Evolutionary conservation across 192 early-diverging fungal species (phyloP).

Genomic region (Geranomyces variabilis): DNA sequence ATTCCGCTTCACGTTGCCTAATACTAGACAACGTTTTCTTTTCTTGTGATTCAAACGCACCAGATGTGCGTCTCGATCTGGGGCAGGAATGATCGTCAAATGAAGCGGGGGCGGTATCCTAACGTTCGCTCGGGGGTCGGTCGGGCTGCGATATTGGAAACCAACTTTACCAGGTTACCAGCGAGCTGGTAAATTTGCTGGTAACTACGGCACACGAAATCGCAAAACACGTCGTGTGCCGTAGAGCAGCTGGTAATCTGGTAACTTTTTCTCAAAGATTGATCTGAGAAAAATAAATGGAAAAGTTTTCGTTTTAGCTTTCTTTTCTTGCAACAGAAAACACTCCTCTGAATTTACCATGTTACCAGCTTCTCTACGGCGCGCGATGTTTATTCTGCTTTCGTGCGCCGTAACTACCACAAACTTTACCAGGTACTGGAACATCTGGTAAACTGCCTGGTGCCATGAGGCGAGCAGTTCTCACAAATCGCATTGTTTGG

Average conservation of each 20-base stretch:
- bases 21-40: slow-evolving; percentile 19
- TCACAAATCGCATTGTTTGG: no score
- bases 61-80: slow-evolving; percentile 13
- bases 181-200: slow-evolving; percentile 8
- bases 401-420: slow-evolving; percentile 9
- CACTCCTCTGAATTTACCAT: neutral
- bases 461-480: no score
- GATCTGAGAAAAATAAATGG: slow-evolving; percentile 13
- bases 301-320: neutral
- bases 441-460: neutral
- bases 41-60: slow-evolving; percentile 17
- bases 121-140: slow-evolving; percentile 1
- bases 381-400: slow-evolving; percentile 3
- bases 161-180: slow-evolving; percentile 14
- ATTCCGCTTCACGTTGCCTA: slow-evolving; percentile 16
- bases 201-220: slow-evolving; percentile 17
- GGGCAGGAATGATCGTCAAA: slow-evolving; percentile 5
- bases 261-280: slow-evolving; percentile 7
- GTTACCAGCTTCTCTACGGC: neutral
- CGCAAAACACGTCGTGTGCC: neutral
- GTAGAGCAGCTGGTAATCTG: slow-evolving; percentile 12
- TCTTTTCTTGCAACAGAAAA: neutral
- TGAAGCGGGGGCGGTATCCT: neutral
- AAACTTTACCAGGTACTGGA: neutral
- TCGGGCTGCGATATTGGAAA: neutral